Evolutionary conservation across 352 stramenopile genomes (phyloP), one percentile per base, ranked within the genome.

Genomic region (Phytophthora fragariaefolia): DNA sequence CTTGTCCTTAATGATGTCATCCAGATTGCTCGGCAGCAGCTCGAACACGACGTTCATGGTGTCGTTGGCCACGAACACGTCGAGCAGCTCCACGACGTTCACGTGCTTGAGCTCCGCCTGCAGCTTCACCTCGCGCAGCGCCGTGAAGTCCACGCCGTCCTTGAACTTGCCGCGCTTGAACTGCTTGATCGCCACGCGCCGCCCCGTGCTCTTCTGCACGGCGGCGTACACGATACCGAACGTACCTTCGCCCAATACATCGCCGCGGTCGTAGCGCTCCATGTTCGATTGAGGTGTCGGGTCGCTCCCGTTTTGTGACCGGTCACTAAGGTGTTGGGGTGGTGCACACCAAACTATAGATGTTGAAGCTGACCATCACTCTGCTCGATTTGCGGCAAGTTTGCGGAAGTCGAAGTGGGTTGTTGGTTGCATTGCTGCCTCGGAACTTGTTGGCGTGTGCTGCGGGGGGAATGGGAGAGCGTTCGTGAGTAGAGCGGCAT

Each of bases 1-100:
- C 69, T 96, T 96, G 74, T 96, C 85, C 69, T 96, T 95, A 66
- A 97, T 92, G 22, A 96, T 84, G 48, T 96, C 83, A 65, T 96
- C 88, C 50, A 97, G 61, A 63, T 95, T 95, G 59, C 82, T 93
- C 36, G 89, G 88, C 56, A 96, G 72, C 52, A 96, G 77, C 78
- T 97, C 90, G 53, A 95, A 96, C 36, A 97, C 90, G 28, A 97
- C 77, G 71, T 96, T 96, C 66, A 97, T 92, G 18, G 87, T 97
- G 66, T 95, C 89, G 47, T 94, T 93, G 48, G 85, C 74, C 18
- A 95, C 87, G 51, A 94, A 97, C 17, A 95, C 90, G 56, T 96
- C 89, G 48, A 97, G 78, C 34, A 97, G 76, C 66, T 95, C 83
- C 50, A 93, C 81, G 6, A 95, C 82, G 58, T 96, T 96, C 15